Evolutionary conservation across 345 rosid species (phyloP), one percentile per base, ranked within the genome.

Genomic region (Populus ilicifolia): DNA sequence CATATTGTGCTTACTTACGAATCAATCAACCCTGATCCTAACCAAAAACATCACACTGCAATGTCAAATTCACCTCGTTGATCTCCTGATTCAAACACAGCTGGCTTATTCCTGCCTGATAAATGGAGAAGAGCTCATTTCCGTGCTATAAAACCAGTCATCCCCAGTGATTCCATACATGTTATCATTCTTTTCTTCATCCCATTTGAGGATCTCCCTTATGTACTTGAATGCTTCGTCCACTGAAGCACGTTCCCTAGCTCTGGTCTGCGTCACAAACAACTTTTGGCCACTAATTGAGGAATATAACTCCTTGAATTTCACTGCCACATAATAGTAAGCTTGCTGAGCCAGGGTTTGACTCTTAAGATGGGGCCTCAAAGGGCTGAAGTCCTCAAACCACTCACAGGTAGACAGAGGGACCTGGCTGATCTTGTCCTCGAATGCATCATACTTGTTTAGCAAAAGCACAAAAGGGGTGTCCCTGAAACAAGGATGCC

Each of bases 131-230:
- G 84, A 80, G 69, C 87, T 88, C 81, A 80, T 61, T 27, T 88
- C 91, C 0, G 89, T 83, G 29, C 90, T 87, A 67, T 83, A 86
- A 82, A 87, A 80, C 5, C 91, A 88, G 29, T 89, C 91, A 2
- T 90, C 91, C 69, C 62, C 80, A 30, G 8, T 41, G 14, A 74
- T 65, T 56, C 79, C 87, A 25, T 85, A 87, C 39, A 81, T 30
- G 59, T 80, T 80, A 2, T 82, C 83, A 25, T 84, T 82, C 79
- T 85, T 88, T 70, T 90, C 90, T 8, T 90, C 93, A 6, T 90
- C 90, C 93, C 93, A 88, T 75, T 75, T 88, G 18, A 90, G 87
- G 17, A 90, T 88, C 82, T 88, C 93, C 76, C 86, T 86, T 62
- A 79, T 50, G 29, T 86, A 88, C 82, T 81, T 90, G 79, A 90